phyloP scores from a whole-genome alignment of 305 asterid genomes.

The Salvia sclarea region DNA sequence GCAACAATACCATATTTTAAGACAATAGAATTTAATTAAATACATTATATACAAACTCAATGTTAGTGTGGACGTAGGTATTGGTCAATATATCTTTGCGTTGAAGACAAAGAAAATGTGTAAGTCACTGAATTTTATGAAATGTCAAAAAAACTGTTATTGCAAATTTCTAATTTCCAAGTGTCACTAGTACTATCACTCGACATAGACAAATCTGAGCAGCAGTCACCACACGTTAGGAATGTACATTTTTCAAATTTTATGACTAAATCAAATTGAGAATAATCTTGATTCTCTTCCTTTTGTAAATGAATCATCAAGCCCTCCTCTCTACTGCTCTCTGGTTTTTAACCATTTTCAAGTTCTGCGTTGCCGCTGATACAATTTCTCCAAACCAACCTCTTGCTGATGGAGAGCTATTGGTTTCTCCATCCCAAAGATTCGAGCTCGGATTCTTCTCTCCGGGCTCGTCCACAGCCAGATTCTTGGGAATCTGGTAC shows the following conservation, averaged over 20 bases:
- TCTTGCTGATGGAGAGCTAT: conserved; percentile 8
- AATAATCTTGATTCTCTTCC: background rate
- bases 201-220: background rate
- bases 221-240: background rate
- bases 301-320: background rate
- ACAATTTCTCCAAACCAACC: conserved; percentile 1
- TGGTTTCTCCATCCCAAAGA: conserved; percentile 1
- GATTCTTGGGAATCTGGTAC: conserved; percentile 14
- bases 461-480: background rate
- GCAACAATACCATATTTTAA: background rate
- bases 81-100: background rate
- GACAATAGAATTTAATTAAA: background rate
- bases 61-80: background rate
- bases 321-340: background rate
- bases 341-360: background rate
- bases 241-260: background rate
- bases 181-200: background rate
- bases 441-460: conserved; percentile 16
- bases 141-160: background rate
- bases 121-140: background rate
- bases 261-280: background rate
- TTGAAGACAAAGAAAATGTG: background rate
- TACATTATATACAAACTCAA: background rate
- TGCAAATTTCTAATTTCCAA: background rate
- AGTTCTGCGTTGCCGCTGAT: background rate